Evolutionary conservation across 345 rosid genomes (phyloP).

Genomic region (Eucalyptus brandiana): DNA sequence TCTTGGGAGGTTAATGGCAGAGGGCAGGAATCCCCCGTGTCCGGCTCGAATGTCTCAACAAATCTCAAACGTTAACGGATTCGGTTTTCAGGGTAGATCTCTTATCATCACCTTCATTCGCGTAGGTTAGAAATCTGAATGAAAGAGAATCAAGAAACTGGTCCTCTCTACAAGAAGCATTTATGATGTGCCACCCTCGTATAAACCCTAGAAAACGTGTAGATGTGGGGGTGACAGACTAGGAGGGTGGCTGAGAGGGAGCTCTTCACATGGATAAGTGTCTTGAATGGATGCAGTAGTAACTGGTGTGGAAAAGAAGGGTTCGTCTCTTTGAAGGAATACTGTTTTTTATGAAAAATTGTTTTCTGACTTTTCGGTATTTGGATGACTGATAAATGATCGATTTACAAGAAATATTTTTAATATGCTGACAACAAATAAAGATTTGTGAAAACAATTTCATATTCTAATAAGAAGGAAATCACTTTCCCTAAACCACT

Average conservation of each 20-base stretch:
- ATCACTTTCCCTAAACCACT: too few species aligned
- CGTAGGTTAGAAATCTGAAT: background rate
- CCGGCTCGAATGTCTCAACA: background rate
- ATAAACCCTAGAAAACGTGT: background rate
- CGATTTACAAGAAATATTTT: too few species aligned
- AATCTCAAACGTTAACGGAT: background rate
- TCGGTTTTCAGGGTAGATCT: background rate
- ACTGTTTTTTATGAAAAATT: background rate
- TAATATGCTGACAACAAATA: rapidly evolving
- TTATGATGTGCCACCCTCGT: background rate
- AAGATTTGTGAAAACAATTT: too few species aligned
- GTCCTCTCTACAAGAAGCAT: background rate
- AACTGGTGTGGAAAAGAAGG: background rate
- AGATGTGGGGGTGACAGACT: background rate
- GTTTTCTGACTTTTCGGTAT: too few species aligned
- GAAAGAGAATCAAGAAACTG: background rate
- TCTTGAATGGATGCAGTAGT: background rate
- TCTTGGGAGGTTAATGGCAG: background rate
- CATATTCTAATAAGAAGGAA: too few species aligned
- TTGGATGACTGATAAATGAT: too few species aligned
- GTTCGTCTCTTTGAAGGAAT: background rate
- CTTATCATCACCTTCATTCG: background rate
- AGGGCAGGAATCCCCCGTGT: background rate
- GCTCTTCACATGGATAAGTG: background rate
- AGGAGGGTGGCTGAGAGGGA: background rate